A percentile compares a stretch with the other conserved stretches of the same genome.
These are phyloP conservation scores for Hygrocybe coccinea DNA, from an alignment of 768 basidiomycete genomes.

Conservation along the genomic window DNA sequence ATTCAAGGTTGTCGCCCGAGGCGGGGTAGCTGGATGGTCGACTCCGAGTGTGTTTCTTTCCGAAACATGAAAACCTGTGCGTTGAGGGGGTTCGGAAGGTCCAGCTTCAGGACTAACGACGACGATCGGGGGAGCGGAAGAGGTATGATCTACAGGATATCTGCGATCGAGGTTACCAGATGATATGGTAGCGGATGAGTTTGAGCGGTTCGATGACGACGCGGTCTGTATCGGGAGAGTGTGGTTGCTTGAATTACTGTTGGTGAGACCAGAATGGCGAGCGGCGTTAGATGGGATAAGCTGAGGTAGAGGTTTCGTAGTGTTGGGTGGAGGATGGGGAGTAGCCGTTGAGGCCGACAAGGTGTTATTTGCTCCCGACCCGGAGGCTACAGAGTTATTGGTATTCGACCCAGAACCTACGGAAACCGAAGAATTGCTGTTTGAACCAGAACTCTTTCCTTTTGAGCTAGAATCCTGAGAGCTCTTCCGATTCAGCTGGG, in stretches of 20 bases:
- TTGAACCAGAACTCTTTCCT: slow-evolving; percentile 54
- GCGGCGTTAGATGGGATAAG: slow-evolving; percentile 37
- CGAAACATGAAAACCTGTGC: slow-evolving; percentile 38
- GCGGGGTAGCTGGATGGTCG: slow-evolving; percentile 52
- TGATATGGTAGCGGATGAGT: slow-evolving; percentile 37
- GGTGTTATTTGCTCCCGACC: slow-evolving; percentile 44
- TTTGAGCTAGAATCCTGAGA: slow-evolving; percentile 63
- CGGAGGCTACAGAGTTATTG: slow-evolving; percentile 60
- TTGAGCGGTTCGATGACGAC: slow-evolving; percentile 40
- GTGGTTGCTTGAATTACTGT: slow-evolving; percentile 34
- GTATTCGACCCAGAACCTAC: slow-evolving; percentile 20
- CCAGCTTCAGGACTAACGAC: slow-evolving; percentile 72
- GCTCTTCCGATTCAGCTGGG: slow-evolving; percentile 63
- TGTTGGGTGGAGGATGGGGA: slow-evolving; percentile 61
- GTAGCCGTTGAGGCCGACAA: slow-evolving; percentile 36
- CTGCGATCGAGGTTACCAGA: slow-evolving; percentile 59
- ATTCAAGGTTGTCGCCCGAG: slow-evolving; percentile 63
- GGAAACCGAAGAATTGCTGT: slow-evolving; percentile 28
- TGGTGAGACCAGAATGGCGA: slow-evolving; percentile 10
- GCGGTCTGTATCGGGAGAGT: slow-evolving; percentile 38
- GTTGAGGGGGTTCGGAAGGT: slow-evolving; percentile 43
- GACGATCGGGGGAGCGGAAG: slow-evolving; percentile 74
- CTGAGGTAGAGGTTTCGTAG: slow-evolving; percentile 58
- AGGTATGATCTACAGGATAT: slow-evolving; percentile 41
- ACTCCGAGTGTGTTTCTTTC: slow-evolving; percentile 46